Evolutionary conservation across 23 red algal species (phyloP).

Genomic region (Gracilaria vermiculophylla): DNA sequence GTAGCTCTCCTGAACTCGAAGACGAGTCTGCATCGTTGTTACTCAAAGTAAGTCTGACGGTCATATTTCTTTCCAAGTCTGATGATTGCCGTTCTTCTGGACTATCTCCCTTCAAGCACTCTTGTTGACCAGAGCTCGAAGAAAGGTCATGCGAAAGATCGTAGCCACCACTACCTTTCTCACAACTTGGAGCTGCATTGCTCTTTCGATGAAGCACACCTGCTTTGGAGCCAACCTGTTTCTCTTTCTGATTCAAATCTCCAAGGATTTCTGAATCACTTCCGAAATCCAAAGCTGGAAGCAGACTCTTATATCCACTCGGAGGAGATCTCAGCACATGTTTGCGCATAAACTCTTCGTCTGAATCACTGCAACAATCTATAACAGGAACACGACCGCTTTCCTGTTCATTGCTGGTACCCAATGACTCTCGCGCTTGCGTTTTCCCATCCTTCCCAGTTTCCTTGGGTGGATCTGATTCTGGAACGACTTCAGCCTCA

Average conservation of each 20-base stretch:
- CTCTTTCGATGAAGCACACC: too few species aligned
- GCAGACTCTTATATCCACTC: background rate
- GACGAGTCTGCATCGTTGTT: background rate
- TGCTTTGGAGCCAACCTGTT: too few species aligned
- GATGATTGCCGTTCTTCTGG: background rate
- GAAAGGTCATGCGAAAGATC: too few species aligned
- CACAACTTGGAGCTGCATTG: too few species aligned
- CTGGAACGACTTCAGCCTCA: background rate
- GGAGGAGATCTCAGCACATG: background rate
- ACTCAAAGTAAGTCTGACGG: background rate
- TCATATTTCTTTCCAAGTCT: background rate
- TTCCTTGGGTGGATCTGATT: background rate
- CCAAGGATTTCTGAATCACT: background rate
- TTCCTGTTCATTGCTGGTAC: background rate
- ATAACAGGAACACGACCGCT: background rate
- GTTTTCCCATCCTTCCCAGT: background rate
- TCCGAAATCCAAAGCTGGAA: background rate
- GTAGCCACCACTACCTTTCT: too few species aligned
- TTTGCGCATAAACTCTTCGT: background rate
- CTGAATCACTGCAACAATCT: conserved; percentile 4
- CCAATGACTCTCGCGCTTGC: background rate
- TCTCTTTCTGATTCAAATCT: background rate
- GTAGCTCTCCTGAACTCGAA: background rate
- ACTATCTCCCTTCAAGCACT: background rate
- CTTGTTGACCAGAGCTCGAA: too few species aligned